Conservation (phyloP, 2,329 filamentous ascomycete species). For the Emericellopsis cladophorae region DNA sequence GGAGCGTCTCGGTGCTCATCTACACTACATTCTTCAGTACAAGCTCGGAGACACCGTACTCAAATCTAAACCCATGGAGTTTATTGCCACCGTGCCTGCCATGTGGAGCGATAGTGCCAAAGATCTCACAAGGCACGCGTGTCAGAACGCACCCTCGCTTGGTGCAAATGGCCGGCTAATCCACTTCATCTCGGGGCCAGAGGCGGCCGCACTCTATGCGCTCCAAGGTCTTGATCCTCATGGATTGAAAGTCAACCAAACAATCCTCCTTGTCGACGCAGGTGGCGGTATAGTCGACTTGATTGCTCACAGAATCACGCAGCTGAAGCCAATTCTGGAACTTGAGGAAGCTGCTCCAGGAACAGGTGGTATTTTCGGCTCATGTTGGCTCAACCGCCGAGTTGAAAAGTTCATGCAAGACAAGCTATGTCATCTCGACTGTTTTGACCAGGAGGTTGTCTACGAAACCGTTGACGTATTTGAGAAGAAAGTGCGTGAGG, state of each 20-base stretch:
- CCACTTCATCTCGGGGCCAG: slow-evolving; percentile 15
- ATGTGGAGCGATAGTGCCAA: slow-evolving; percentile 43
- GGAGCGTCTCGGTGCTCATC: slow-evolving; percentile 27
- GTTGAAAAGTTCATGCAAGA: slow-evolving; percentile 26
- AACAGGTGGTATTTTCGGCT: slow-evolving; percentile 32
- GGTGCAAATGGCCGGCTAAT: slow-evolving; percentile 23
- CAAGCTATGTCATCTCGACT: slow-evolving; percentile 24
- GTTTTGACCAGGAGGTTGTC: slow-evolving; percentile 24
- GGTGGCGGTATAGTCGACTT: slow-evolving; percentile 38
- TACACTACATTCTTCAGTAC: slow-evolving; percentile 25
- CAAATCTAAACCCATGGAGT: slow-evolving; percentile 28
- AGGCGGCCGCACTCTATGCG: neutral
- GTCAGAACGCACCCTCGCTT: slow-evolving; percentile 18
- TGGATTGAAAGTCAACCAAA: slow-evolving; percentile 26
- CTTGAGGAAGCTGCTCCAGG: slow-evolving; percentile 31
- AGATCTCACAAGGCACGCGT: slow-evolving; percentile 31
- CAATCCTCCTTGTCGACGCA: slow-evolving; percentile 37
- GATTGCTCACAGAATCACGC: slow-evolving; percentile 33
- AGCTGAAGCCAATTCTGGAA: slow-evolving; percentile 27
- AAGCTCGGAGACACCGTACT: slow-evolving; percentile 28
- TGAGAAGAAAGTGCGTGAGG: slow-evolving; percentile 19
- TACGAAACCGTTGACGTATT: slow-evolving; percentile 26
- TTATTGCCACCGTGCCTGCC: slow-evolving; percentile 41
- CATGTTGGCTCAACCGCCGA: slow-evolving; percentile 28
- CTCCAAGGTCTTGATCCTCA: slow-evolving; percentile 22